Conservation (phyloP, 495 filamentous ascomycete genomes). For the Rhypophila decipiens region DNA sequence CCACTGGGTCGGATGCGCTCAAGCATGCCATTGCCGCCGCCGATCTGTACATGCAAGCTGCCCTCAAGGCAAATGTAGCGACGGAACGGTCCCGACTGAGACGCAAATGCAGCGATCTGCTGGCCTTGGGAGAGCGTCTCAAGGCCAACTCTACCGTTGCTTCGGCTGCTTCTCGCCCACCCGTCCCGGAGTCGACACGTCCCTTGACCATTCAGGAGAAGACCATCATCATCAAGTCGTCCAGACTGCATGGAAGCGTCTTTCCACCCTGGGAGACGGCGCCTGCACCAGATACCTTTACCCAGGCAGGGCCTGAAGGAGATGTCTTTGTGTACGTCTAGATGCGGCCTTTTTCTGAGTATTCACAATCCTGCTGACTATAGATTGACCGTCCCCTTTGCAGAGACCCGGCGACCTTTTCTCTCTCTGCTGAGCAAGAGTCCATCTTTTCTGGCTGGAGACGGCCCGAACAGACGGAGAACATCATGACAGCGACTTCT, state of each 20-base stretch:
- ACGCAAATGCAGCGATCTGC: conserved; percentile 57
- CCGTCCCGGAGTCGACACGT: conserved; percentile 52
- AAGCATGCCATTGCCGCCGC: conserved; percentile 65
- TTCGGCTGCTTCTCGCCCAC: conserved; percentile 22
- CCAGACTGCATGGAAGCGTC: conserved; percentile 68
- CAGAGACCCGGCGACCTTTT: conserved; percentile 61
- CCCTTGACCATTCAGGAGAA: conserved; percentile 65
- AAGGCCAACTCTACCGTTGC: conserved; percentile 41
- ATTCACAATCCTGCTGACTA: no score
- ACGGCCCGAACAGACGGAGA: conserved; percentile 56
- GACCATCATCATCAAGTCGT: conserved; percentile 68
- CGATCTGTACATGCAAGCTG: conserved; percentile 72
- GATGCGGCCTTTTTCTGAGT: not conserved
- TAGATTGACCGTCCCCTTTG: conserved; percentile 4
- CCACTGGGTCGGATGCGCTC: conserved; percentile 60
- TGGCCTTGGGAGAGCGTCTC: conserved; percentile 65
- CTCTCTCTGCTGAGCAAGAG: conserved; percentile 65
- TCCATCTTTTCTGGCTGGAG: conserved; percentile 76
- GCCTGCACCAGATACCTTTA: conserved; percentile 52
- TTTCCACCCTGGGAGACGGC: conserved; percentile 75
- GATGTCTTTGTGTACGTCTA: conserved; percentile 18
- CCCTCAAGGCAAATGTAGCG: conserved; percentile 43
- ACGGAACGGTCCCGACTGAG: conserved; percentile 55
- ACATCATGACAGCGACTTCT: conserved; percentile 47
- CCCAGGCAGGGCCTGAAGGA: conserved; percentile 31